Conservation (phyloP, 2,329 filamentous ascomycete species). For the Scleromitrula shiraiana region DNA sequence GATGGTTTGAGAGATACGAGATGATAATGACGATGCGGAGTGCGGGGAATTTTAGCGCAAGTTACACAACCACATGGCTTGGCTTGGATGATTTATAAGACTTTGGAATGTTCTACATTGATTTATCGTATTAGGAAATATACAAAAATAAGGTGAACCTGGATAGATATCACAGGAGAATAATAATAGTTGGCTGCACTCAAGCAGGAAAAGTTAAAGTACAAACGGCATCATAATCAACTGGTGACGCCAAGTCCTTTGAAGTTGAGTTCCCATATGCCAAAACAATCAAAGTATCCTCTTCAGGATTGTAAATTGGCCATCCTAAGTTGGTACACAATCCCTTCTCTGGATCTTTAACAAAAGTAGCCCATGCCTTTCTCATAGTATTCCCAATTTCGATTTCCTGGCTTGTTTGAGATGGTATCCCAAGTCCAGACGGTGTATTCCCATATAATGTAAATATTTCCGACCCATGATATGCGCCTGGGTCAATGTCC, state of each 20-base stretch:
- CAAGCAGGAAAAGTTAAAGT: neutral
- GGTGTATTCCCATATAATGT: slow-evolving; percentile 8
- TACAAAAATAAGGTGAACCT: no score
- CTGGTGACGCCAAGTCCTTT: slow-evolving; percentile 11
- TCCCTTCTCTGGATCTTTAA: slow-evolving; percentile 26
- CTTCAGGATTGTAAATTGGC: slow-evolving; percentile 11
- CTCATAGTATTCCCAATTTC: slow-evolving; percentile 24
- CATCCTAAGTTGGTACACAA: slow-evolving; percentile 18
- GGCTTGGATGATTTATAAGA: no score
- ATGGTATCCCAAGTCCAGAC: slow-evolving; percentile 6
- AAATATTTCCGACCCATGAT: slow-evolving; percentile 25
- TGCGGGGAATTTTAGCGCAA: no score
- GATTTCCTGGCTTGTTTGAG: slow-evolving; percentile 18
- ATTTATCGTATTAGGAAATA: no score
- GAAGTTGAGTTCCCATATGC: slow-evolving; percentile 18
- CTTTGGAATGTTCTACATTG: no score
- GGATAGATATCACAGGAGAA: no score
- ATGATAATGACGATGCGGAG: no score
- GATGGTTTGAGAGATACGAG: no score
- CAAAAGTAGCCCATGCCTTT: slow-evolving; percentile 30
- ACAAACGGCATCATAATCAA: slow-evolving; percentile 11
- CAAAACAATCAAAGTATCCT: slow-evolving; percentile 15
- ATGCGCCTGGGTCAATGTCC: slow-evolving; percentile 24
- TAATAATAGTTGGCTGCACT: no score
- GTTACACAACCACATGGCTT: no score